phyloP scores from a whole-genome alignment of 73 alveolate genomes.

The Paramecium sexaurelia region DNA sequence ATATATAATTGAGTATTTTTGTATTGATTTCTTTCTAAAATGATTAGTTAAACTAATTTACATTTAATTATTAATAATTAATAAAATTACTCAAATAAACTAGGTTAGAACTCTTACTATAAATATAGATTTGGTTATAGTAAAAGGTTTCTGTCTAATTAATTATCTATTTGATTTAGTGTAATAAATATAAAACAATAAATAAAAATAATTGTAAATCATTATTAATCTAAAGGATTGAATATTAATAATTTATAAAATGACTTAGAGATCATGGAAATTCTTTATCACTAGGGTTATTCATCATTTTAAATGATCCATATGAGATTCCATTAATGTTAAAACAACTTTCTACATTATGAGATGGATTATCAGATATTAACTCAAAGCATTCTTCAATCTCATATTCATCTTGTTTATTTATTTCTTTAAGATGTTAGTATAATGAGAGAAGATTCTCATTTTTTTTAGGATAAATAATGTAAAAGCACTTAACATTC shows the following conservation, averaged over 20 bases:
- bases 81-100: too few species aligned
- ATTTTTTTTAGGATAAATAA: background rate
- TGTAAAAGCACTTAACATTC: background rate
- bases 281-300: background rate
- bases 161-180: constrained; percentile 64
- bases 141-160: constrained; percentile 81
- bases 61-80: too few species aligned
- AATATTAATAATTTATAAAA: background rate
- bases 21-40: too few species aligned
- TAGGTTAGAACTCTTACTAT: too few species aligned
- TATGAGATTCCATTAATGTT: background rate
- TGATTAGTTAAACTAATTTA: too few species aligned
- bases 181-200: background rate
- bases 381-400: background rate
- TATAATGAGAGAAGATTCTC: background rate
- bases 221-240: background rate
- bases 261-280: background rate
- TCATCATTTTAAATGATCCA: background rate
- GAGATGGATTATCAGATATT: background rate
- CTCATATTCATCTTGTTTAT: background rate
- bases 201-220: background rate
- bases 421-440: background rate
- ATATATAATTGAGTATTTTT: too few species aligned
- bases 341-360: background rate
- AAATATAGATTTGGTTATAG: too few species aligned